Conservation (phyloP, 768 basidiomycete genomes). For the Asterophora parasitica region DNA sequence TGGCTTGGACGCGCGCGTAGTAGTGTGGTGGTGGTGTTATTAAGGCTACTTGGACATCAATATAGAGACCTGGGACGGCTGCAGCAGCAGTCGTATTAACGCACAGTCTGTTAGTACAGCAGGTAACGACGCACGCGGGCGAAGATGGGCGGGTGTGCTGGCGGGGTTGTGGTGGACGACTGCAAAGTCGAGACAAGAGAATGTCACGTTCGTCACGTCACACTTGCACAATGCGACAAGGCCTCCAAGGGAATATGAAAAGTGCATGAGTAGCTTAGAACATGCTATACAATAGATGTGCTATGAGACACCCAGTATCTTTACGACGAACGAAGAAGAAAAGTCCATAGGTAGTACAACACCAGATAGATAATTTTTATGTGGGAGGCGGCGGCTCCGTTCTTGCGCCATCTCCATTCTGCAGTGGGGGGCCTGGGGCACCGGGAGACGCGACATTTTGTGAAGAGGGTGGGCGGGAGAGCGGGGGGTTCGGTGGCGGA, state of each 20-base stretch:
- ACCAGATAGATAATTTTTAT: slow-evolving; percentile 10
- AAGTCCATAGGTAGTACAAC: slow-evolving; percentile 11
- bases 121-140: not conserved
- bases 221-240: too few species aligned
- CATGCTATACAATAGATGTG: slow-evolving; percentile 8
- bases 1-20: too few species aligned
- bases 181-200: not conserved
- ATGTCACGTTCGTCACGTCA: not conserved
- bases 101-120: slow-evolving; percentile 8
- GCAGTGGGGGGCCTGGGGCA: slow-evolving; percentile 25
- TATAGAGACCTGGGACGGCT: slow-evolving; percentile 6
- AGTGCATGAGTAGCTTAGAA: not conserved
- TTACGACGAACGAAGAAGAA: not conserved
- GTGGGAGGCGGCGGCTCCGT: slow-evolving; percentile 37
- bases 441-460: slow-evolving; percentile 51
- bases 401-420: slow-evolving; percentile 43
- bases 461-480: slow-evolving; percentile 58
- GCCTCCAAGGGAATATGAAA: too few species aligned
- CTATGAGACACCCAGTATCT: slow-evolving; percentile 1
- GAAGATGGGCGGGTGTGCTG: not conserved
- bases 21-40: too few species aligned
- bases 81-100: slow-evolving; percentile 13
- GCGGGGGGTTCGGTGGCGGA: slow-evolving; percentile 29
- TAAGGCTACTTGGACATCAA: slow-evolving; percentile 13
- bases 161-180: not conserved